Conservation (phyloP, 2,329 filamentous ascomycete species). For the Parastagonospora avenae region DNA sequence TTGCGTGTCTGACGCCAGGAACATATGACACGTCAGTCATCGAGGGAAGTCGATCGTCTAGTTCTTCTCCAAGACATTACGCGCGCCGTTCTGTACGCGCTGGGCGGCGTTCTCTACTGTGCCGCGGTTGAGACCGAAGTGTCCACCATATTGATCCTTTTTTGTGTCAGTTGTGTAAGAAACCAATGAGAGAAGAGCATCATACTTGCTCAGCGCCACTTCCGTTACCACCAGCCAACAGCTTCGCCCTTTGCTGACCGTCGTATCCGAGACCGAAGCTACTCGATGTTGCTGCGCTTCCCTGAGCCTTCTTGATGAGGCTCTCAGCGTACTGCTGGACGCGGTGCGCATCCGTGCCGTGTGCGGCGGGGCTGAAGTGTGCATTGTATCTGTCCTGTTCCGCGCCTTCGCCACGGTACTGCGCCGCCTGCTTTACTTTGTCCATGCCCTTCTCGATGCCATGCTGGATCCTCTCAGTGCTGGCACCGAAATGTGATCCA, state of each 20-base stretch:
- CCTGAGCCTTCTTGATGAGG: conserved; percentile 26
- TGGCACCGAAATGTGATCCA: conserved; percentile 31
- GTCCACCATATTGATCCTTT: conserved; percentile 37
- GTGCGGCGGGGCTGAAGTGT: conserved; percentile 29
- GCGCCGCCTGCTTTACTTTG: conserved; percentile 21
- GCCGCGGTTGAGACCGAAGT: conserved; percentile 31
- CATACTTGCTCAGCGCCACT: conserved; percentile 43
- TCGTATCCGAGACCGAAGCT: conserved; percentile 38
- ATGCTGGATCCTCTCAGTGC: conserved; percentile 23
- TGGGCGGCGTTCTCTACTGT: conserved; percentile 30
- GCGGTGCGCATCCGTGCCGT: conserved; percentile 27
- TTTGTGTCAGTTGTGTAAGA: conserved; percentile 5
- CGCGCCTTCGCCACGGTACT: conserved; percentile 19
- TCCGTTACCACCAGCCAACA: conserved; percentile 34
- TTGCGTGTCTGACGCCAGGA: neutral
- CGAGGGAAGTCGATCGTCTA: conserved; percentile 5
- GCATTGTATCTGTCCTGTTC: conserved; percentile 32
- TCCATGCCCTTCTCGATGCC: conserved; percentile 27
- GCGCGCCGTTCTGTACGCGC: conserved; percentile 32
- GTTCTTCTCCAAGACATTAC: conserved; percentile 24
- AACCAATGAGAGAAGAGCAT: neutral
- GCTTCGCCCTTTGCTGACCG: conserved; percentile 35
- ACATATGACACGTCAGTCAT: neutral
- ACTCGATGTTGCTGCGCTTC: conserved; percentile 24
- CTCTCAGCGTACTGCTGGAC: conserved; percentile 30